Conservation (phyloP, 2,329 filamentous ascomycete genomes). For the Aspergillus costaricaensis region DNA sequence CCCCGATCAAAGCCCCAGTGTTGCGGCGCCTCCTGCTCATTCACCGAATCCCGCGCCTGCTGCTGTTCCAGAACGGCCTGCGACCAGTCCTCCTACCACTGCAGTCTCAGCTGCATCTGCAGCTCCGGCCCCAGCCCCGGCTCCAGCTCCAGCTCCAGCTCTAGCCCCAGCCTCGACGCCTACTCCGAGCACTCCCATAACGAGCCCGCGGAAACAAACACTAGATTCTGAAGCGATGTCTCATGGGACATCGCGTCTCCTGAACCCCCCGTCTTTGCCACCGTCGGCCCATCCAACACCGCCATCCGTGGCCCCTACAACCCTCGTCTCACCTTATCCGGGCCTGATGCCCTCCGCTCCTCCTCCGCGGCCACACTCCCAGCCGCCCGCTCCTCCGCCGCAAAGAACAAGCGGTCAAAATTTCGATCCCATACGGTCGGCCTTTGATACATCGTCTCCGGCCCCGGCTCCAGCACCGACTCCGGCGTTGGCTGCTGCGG, state of each 20-base stretch:
- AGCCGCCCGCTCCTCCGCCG: conserved; percentile 43
- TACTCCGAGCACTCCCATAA: conserved; percentile 16
- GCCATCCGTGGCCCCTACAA: conserved; percentile 27
- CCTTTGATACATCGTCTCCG: conserved; percentile 52
- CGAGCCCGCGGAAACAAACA: conserved; percentile 8
- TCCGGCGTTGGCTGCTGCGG: conserved; percentile 32
- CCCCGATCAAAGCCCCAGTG: conserved; percentile 10
- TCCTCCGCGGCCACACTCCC: conserved; percentile 44
- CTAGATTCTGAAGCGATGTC: conserved; percentile 22
- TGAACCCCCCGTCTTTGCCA: conserved; percentile 24
- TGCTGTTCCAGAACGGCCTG: conserved; percentile 11
- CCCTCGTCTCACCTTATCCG: conserved; percentile 21
- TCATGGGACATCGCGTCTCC: conserved; percentile 18
- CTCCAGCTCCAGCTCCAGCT: conserved; percentile 15
- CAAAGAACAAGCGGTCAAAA: conserved; percentile 73
- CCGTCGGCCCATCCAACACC: conserved; percentile 33
- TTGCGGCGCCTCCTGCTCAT: background rate
- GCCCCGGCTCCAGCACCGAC: conserved; percentile 27
- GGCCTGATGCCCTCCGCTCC: conserved; percentile 23
- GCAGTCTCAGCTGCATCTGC: conserved; percentile 7
- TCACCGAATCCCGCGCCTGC: conserved; percentile 1
- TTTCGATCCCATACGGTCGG: conserved; percentile 84
- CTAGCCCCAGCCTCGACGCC: conserved; percentile 19
- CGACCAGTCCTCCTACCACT: conserved; percentile 9
- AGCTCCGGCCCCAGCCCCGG: conserved; percentile 15